Conservation (phyloP, 805 yeast genomes). For the Wickerhamomyces queroliae region DNA sequence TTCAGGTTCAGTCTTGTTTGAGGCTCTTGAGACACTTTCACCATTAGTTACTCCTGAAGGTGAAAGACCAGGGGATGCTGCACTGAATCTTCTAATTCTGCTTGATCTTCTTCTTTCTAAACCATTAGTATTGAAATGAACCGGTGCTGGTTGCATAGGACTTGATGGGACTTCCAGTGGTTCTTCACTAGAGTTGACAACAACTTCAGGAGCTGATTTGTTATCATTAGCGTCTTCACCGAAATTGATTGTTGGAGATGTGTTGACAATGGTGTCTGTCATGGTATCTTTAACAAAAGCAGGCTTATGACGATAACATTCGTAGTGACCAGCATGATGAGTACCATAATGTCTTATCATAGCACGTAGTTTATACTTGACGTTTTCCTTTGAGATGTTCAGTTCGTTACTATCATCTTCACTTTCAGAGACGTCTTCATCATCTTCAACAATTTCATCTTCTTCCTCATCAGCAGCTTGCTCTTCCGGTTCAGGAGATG, state of each 20-base stretch:
- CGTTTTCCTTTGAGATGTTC: slow-evolving; percentile 22
- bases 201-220: slow-evolving; percentile 5
- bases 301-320: slow-evolving; percentile 79
- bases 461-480: slow-evolving; percentile 11
- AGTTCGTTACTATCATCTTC: slow-evolving; percentile 16
- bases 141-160: background rate
- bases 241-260: slow-evolving; percentile 23
- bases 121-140: background rate
- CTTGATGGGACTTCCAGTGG: slow-evolving; percentile 1
- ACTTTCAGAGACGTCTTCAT: slow-evolving; percentile 17
- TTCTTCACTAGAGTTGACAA: slow-evolving; percentile 9
- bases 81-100: slow-evolving; percentile 1
- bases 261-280: slow-evolving; percentile 22
- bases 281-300: slow-evolving; percentile 29
- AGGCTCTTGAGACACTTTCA: slow-evolving; percentile 13
- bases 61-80: background rate
- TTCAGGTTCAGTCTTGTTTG: slow-evolving; percentile 7
- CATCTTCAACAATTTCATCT: slow-evolving; percentile 14
- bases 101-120: background rate
- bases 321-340: slow-evolving; percentile 86
- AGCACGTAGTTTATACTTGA: slow-evolving; percentile 58
- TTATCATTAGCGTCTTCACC: slow-evolving; percentile 6
- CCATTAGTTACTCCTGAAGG: background rate
- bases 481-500: slow-evolving; percentile 2
- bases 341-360: slow-evolving; percentile 84